phyloP scores from a whole-genome alignment of 179 eudicot species.

The Spergularia azorica region DNA sequence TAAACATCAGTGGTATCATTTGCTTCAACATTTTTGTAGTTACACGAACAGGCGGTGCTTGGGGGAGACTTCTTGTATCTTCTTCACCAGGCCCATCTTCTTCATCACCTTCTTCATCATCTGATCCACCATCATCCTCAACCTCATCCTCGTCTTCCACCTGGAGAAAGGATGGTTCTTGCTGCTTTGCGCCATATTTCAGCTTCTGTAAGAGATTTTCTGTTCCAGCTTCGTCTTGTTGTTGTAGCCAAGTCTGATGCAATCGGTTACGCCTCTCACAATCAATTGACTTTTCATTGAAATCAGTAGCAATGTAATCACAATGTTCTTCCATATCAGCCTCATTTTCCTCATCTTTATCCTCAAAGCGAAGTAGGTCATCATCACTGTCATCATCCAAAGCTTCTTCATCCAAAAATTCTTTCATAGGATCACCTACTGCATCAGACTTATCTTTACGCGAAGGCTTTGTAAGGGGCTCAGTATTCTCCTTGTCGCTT shows the following conservation, averaged over 20 bases:
- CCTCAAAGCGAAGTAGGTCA: conserved; percentile 55
- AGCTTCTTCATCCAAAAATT: conserved; percentile 94
- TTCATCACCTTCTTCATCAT: conserved; percentile 20
- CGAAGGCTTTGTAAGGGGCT: conserved; percentile 34
- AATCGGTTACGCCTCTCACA: conserved; percentile 63
- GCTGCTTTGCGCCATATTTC: conserved; percentile 43
- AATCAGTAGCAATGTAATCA: conserved; percentile 70
- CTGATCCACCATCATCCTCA: conserved; percentile 26
- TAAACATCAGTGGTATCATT: conserved; percentile 77
- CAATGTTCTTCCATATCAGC: conserved; percentile 65
- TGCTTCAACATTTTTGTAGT: conserved; percentile 62
- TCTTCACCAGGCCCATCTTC: conserved; percentile 40
- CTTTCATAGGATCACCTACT: conserved; percentile 72
- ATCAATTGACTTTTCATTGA: conserved; percentile 66
- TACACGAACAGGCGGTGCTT: conserved; percentile 33
- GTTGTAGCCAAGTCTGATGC: conserved; percentile 92
- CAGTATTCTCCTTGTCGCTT: conserved; percentile 66
- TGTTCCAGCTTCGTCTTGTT: conserved; percentile 88
- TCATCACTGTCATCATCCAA: conserved; percentile 87
- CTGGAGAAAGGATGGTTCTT: conserved; percentile 36
- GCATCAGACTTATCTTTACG: conserved; percentile 37
- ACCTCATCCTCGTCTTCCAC: conserved; percentile 43
- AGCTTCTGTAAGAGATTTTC: conserved; percentile 74
- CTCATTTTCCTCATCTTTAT: conserved; percentile 61
- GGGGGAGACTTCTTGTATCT: conserved; percentile 31